A percentile compares a stretch with the other conserved stretches of the same genome.
Conservation (phyloP, 2,329 filamentous ascomycete species). For the Xylaria sp. region DNA sequence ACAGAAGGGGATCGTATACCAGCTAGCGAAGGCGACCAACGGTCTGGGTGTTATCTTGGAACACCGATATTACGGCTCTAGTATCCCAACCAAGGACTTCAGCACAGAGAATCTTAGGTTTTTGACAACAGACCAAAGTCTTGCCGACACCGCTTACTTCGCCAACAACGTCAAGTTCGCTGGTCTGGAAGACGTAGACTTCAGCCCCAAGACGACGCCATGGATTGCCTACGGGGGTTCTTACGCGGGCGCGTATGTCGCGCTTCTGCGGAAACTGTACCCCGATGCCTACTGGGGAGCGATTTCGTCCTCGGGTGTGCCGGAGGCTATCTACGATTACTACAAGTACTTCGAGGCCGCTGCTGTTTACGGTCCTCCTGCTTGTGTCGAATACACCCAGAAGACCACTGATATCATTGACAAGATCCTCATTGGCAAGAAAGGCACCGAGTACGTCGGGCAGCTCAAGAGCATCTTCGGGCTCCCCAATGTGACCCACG, state of each 20-base stretch:
- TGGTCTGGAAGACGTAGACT: constrained; percentile 69
- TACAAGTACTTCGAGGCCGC: constrained; percentile 66
- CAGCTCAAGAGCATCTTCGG: constrained; percentile 53
- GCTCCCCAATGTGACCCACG: constrained; percentile 49
- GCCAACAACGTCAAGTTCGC: constrained; percentile 73
- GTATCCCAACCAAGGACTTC: constrained; percentile 71
- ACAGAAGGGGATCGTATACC: constrained; percentile 76
- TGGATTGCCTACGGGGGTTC: constrained; percentile 85
- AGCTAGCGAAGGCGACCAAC: constrained; percentile 71
- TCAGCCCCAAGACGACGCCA: constrained; percentile 69
- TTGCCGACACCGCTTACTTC: constrained; percentile 84
- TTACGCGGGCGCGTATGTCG: constrained; percentile 81
- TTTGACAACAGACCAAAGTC: constrained; percentile 79
- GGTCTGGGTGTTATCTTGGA: constrained; percentile 83
- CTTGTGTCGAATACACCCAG: constrained; percentile 70
- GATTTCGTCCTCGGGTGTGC: constrained; percentile 82
- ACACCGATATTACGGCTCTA: constrained; percentile 85
- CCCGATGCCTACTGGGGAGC: constrained; percentile 79
- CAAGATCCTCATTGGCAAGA: constrained; percentile 53
- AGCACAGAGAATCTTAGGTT: constrained; percentile 75
- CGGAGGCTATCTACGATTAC: constrained; percentile 77
- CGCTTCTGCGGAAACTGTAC: constrained; percentile 77
- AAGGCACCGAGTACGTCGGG: constrained; percentile 49
- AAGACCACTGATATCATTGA: constrained; percentile 59
- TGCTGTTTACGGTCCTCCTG: constrained; percentile 55